Evolutionary conservation across 148 eudicot genomes (phyloP).

Genomic region (Salicornia ramosissima): DNA sequence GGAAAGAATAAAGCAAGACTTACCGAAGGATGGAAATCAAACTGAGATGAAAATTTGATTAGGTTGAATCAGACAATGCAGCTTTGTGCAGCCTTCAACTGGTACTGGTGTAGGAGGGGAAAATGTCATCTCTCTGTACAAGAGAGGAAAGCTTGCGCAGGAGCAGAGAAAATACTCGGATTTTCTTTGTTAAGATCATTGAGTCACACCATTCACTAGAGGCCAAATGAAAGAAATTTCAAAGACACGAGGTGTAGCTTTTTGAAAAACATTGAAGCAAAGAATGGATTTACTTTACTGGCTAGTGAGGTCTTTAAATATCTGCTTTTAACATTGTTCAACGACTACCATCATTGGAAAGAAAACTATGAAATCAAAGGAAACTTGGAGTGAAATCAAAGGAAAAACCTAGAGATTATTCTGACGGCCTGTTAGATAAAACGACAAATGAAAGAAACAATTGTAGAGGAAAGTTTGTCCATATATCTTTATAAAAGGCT

Average conservation of each 20-base stretch:
- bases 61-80: conserved; percentile 36
- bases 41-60: conserved; percentile 42
- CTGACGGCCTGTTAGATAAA: background rate
- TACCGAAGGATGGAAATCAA: conserved; percentile 39
- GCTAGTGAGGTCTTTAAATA: background rate
- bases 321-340: background rate
- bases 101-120: conserved; percentile 85
- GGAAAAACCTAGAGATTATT: conserved; percentile 8
- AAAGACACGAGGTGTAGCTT: conserved; percentile 7
- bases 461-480: background rate
- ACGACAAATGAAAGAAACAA: background rate
- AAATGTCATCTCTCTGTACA: conserved; percentile 38
- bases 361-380: background rate
- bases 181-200: background rate
- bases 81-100: conserved; percentile 68
- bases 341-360: background rate
- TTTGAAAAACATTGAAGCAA: background rate
- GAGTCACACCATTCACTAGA: conserved; percentile 2
- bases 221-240: conserved; percentile 1
- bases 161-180: conserved; percentile 18
- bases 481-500: conserved; percentile 1
- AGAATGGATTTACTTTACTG: background rate
- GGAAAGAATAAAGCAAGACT: conserved; percentile 29
- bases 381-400: conserved; percentile 6
- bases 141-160: conserved; percentile 14